phyloP scores from a whole-genome alignment of 106 monocot species.

The Alisma plantagoaquatica region DNA sequence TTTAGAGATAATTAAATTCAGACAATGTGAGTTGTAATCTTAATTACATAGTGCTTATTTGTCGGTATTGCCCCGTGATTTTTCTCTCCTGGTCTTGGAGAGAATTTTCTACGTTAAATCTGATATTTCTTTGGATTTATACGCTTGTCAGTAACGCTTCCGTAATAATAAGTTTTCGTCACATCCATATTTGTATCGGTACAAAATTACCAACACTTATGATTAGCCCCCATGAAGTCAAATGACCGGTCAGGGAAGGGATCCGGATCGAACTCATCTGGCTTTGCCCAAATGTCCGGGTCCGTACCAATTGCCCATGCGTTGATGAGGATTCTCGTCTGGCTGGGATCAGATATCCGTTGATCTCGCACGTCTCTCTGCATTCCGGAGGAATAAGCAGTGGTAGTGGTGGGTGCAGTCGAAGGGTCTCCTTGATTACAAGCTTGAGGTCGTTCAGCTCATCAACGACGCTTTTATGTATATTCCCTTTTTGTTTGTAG shows the following conservation, averaged over 20 bases:
- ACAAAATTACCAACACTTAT: constrained; percentile 13
- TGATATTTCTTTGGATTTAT: too few species aligned
- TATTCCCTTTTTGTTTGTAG: too few species aligned
- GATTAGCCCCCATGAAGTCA: constrained; percentile 5
- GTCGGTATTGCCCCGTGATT: too few species aligned
- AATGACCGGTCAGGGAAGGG: constrained; percentile 7
- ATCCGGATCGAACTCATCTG: constrained; percentile 21
- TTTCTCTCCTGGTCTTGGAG: too few species aligned
- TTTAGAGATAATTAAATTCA: too few species aligned
- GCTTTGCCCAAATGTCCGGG: constrained; percentile 14
- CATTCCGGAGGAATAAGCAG: constrained; percentile 1
- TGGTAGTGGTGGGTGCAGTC: constrained; percentile 4
- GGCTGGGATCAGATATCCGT: constrained; percentile 13
- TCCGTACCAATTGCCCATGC: constrained; percentile 21
- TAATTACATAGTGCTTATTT: too few species aligned
- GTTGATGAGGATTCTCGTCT: constrained; percentile 9
- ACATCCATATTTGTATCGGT: not conserved
- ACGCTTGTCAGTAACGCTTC: too few species aligned
- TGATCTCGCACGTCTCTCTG: not conserved
- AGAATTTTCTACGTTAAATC: too few species aligned
- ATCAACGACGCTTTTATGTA: too few species aligned
- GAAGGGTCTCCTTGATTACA: constrained; percentile 2
- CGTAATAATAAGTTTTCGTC: too few species aligned
- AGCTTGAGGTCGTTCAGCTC: too few species aligned
- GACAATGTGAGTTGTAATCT: too few species aligned